Conservation (phyloP, 352 stramenopile species). For the Elongisporangium undulatum region DNA sequence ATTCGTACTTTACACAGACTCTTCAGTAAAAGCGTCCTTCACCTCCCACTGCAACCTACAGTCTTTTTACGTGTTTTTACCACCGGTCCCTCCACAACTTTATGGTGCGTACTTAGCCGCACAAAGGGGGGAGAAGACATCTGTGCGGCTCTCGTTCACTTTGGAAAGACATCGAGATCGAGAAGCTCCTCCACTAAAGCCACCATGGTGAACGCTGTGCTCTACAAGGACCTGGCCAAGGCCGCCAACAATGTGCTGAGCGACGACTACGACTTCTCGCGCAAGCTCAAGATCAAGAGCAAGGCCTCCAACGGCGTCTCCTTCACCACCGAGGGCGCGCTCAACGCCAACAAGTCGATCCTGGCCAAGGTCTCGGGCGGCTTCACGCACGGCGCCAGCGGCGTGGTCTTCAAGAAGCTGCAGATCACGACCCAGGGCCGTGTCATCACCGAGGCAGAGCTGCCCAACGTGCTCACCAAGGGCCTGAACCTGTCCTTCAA, state of each 20-base stretch:
- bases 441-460: constrained; percentile 72
- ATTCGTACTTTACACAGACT: not conserved
- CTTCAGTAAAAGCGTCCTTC: too few species aligned
- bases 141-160: constrained; percentile 38
- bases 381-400: constrained; percentile 64
- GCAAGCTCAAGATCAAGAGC: constrained; percentile 83
- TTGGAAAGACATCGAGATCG: constrained; percentile 22
- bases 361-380: constrained; percentile 73
- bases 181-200: not conserved
- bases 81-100: not conserved
- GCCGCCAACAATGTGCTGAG: constrained; percentile 65
- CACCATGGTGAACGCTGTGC: constrained; percentile 39
- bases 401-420: constrained; percentile 84
- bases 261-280: constrained; percentile 77
- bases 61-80: constrained; percentile 9
- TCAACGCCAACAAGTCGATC: constrained; percentile 82
- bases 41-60: not conserved
- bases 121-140: constrained; percentile 4
- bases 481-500: constrained; percentile 82
- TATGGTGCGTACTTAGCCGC: not conserved
- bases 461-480: constrained; percentile 71
- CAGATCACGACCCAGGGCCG: constrained; percentile 79
- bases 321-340: constrained; percentile 71
- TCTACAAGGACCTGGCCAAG: constrained; percentile 84
- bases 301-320: constrained; percentile 68